A percentile compares a stretch with the other conserved stretches of the same genome.
These are phyloP conservation scores for Porcisia deanei DNA, from an alignment of 208 protist species.

Conservation along the genomic window DNA sequence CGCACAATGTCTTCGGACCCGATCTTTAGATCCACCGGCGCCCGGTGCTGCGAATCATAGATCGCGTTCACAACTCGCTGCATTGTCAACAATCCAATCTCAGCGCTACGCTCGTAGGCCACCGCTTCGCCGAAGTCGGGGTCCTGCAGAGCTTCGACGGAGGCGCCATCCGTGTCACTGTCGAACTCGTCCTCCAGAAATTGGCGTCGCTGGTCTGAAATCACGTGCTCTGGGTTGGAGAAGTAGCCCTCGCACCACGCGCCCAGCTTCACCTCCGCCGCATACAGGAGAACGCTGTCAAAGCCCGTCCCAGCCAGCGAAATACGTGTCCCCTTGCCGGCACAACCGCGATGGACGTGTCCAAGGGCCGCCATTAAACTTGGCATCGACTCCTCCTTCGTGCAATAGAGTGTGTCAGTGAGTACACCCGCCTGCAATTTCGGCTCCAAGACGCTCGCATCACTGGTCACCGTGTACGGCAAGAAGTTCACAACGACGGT, in stretches of 20 bases:
- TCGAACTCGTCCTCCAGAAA: constrained; percentile 48
- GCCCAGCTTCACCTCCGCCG: constrained; percentile 41
- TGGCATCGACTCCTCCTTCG: constrained; percentile 23
- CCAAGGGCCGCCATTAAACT: constrained; percentile 23
- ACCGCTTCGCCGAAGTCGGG: constrained; percentile 73
- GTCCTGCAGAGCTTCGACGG: constrained; percentile 22
- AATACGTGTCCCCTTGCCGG: constrained; percentile 6
- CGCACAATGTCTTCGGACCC: constrained; percentile 60
- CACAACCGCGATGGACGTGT: constrained; percentile 8
- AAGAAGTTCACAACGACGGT: constrained; percentile 60
- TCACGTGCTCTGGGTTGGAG: constrained; percentile 26
- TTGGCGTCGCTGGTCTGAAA: constrained; percentile 15
- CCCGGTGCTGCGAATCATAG: constrained; percentile 79
- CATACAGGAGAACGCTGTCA: constrained; percentile 29
- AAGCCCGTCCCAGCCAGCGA: neutral
- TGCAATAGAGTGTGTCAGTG: constrained; percentile 41
- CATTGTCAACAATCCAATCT: constrained; percentile 69
- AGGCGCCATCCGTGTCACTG: constrained; percentile 41
- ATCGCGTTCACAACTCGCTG: constrained; percentile 78
- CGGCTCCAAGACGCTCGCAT: constrained; percentile 24
- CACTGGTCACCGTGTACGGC: constrained; percentile 2
- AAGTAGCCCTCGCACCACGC: constrained; percentile 59
- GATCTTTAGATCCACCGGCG: constrained; percentile 72
- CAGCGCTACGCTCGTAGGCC: constrained; percentile 77
- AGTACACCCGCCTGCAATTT: constrained; percentile 32